Evolutionary conservation across 1,139 yeast genomes (phyloP).

Genomic region (Yamadazyma friedrichii): DNA sequence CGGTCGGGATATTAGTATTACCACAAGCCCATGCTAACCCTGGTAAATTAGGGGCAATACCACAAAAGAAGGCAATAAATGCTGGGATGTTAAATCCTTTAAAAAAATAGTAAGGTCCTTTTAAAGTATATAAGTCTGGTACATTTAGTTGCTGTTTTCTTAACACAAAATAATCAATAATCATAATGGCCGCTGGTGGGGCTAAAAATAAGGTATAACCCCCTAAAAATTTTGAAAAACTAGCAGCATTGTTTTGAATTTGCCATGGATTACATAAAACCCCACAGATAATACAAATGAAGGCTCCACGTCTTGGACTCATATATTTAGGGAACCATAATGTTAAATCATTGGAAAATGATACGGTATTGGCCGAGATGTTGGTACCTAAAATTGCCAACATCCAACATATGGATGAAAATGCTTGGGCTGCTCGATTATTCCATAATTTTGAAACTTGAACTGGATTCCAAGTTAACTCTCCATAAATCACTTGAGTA

Average conservation of each 20-base stretch:
- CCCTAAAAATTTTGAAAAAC: conserved; percentile 13
- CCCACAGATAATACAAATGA: conserved; percentile 35
- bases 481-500: conserved; percentile 14
- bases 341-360: conserved; percentile 30
- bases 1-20: conserved; percentile 8
- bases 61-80: conserved; percentile 13
- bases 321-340: conserved; percentile 29
- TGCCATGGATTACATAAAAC: conserved; percentile 23
- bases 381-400: conserved; percentile 24
- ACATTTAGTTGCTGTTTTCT: conserved; percentile 9
- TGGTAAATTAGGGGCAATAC: conserved; percentile 13
- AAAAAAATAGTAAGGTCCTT: conserved; percentile 12
- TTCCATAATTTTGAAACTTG: conserved; percentile 22
- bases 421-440: conserved; percentile 35
- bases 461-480: conserved; percentile 34
- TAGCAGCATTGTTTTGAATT: conserved; percentile 13
- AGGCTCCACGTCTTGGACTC: conserved; percentile 50
- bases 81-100: conserved; percentile 14
- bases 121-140: conserved; percentile 10
- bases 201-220: conserved; percentile 14
- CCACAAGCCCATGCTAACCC: conserved; percentile 14
- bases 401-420: conserved; percentile 34
- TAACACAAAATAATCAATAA: conserved; percentile 12
- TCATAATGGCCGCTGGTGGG: conserved; percentile 13
- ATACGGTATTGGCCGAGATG: conserved; percentile 23